Base-by-base conservation (phyloP, 129 eudicot genomes). In the Lactuca saligna region DNA sequence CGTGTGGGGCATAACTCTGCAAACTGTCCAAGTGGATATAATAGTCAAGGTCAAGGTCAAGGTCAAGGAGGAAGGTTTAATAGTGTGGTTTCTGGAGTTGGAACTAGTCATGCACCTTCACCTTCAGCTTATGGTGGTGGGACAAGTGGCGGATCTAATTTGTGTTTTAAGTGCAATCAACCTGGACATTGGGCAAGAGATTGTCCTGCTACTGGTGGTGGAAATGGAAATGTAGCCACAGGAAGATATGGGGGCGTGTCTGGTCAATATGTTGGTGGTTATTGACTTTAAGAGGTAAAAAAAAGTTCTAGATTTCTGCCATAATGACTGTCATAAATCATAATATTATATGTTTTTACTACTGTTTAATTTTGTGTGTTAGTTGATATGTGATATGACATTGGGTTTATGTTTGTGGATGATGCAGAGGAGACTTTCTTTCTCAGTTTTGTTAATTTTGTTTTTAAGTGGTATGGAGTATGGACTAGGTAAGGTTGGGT, bases 141-240 rank as follows among this genome's bases (percentile, higher is more conserved):
- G 4, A 5, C 4, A 3, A 5, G 16, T 41, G 85, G 75, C 17
- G 76, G 50, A 7, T 48, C 79, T 2, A 73, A 78, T 46, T 78
- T 76, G 73, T 91, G 96, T 70, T 88, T 3, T 66, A 85, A 84
- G 70, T 91, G 98, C 74, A 81, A 88, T 64, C 82, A 84, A 79
- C 32, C 66, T 73, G 97, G 98, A 57, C 96, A 91, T 67, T 91
- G 90, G 93, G 89, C 91, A 8, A 84, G 73, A 59, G 86, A 86
- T 57, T 91, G 95, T 69, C 91, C 89, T 13, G 85, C 78, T 57
- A 38, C 32, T 12, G 61, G 71, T 57, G 68, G 89, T 80, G 95
- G 95, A 16, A 64, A 76, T 65, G 75, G 80, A 56, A 84, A 71
- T 75, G 73, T 9, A 17, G 63, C 54, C 14, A 57, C 82, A 17